Evolutionary conservation across 352 stramenopile genomes (phyloP).

Genomic region (Globisporangium iwayamae): DNA sequence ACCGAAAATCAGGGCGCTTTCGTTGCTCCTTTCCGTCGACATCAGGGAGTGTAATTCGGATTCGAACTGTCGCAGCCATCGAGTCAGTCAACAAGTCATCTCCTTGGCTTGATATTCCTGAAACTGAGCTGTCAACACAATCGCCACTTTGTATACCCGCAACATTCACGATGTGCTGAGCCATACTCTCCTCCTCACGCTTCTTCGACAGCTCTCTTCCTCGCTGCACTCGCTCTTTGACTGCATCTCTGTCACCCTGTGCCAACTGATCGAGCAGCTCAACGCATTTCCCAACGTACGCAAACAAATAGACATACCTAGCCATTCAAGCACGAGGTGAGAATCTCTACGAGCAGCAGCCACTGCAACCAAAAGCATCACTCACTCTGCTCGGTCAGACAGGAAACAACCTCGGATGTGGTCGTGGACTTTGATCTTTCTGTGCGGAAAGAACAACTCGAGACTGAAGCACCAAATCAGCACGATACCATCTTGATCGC

Average conservation of each 20-base stretch:
- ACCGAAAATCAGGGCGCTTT: slow-evolving; percentile 1
- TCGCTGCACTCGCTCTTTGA: slow-evolving; percentile 22
- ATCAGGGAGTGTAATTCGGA: slow-evolving; percentile 35
- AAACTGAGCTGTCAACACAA: neutral
- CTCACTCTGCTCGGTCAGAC: slow-evolving; percentile 7
- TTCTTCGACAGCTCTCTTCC: slow-evolving; percentile 25
- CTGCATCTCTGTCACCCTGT: slow-evolving; percentile 18
- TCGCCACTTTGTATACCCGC: neutral
- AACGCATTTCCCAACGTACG: slow-evolving; percentile 26
- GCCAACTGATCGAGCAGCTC: slow-evolving; percentile 30
- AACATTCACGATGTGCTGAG: neutral
- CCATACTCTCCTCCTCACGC: slow-evolving; percentile 9
- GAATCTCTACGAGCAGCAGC: neutral
- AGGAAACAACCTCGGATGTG: slow-evolving; percentile 32
- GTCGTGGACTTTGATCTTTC: slow-evolving; percentile 38
- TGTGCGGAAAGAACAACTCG: slow-evolving; percentile 50
- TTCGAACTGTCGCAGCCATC: slow-evolving; percentile 24
- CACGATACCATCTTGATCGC: slow-evolving; percentile 38
- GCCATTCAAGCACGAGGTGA: slow-evolving; percentile 1
- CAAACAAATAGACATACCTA: slow-evolving; percentile 28
- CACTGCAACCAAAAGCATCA: slow-evolving; percentile 1
- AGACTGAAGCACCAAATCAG: slow-evolving; percentile 56
- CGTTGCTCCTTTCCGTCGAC: slow-evolving; percentile 17
- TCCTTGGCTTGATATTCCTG: neutral
- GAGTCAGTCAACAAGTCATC: neutral